These are phyloP conservation scores for Paramecium tetraurelia DNA, from an alignment of 73 alveolate species.

Conservation along the genomic window DNA sequence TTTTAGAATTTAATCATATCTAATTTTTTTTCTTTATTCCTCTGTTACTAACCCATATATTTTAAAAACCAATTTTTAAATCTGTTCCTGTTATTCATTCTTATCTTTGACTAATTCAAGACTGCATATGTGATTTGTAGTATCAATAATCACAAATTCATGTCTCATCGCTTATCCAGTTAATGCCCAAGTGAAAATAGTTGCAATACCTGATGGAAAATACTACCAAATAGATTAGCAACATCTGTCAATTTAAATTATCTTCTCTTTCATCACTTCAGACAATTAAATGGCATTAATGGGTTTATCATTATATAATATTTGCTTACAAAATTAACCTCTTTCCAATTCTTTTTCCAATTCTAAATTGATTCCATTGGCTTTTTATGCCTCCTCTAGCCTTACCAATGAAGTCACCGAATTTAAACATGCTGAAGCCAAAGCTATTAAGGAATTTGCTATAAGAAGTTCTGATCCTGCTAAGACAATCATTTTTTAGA, in stretches of 20 bases:
- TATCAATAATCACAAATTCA: neutral
- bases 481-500: no score
- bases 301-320: neutral
- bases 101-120: neutral
- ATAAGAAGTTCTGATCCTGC: neutral
- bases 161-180: neutral
- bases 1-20: neutral
- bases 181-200: neutral
- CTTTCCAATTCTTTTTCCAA: neutral
- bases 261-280: neutral
- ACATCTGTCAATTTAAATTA: neutral
- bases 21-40: neutral
- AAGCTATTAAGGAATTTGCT: neutral
- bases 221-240: neutral
- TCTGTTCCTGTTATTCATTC: neutral
- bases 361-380: neutral
- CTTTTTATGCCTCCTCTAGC: neutral
- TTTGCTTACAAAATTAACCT: neutral
- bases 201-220: neutral
- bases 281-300: neutral
- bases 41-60: neutral
- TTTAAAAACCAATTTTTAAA: neutral
- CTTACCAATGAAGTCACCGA: neutral
- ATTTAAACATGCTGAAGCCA: neutral
- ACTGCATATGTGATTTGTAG: neutral